These are phyloP conservation scores for Pyricularia sp. DNA, from an alignment of 2,329 filamentous ascomycete genomes.

Conservation along the genomic window DNA sequence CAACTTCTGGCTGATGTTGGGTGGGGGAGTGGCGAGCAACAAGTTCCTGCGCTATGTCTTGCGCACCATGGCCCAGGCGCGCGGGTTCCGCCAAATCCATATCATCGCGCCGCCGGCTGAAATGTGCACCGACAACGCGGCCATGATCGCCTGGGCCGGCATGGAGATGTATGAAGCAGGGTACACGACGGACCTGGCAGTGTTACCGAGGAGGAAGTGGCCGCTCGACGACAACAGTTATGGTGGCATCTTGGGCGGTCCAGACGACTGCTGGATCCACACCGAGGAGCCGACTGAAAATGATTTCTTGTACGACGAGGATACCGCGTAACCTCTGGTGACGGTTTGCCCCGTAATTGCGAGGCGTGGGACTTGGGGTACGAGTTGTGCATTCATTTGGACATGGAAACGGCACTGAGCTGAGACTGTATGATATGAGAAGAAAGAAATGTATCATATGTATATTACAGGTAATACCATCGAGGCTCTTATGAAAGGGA, in stretches of 20 bases:
- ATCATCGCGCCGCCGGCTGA: slow-evolving; percentile 62
- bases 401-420: background rate
- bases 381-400: background rate
- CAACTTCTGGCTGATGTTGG: slow-evolving; percentile 55
- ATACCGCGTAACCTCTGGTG: no score
- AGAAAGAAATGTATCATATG: background rate
- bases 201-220: slow-evolving; percentile 57
- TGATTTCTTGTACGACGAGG: background rate
- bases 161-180: slow-evolving; percentile 84
- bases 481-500: no score
- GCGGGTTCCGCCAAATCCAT: slow-evolving; percentile 47
- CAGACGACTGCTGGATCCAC: background rate
- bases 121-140: slow-evolving; percentile 88
- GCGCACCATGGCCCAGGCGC: slow-evolving; percentile 42
- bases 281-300: background rate
- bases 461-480: background rate
- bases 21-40: slow-evolving; percentile 86
- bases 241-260: slow-evolving; percentile 51
- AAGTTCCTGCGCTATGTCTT: slow-evolving; percentile 59
- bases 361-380: background rate
- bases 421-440: background rate
- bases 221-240: slow-evolving; percentile 51
- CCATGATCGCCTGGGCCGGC: slow-evolving; percentile 93
- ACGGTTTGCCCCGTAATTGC: background rate
- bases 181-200: slow-evolving; percentile 48